Evolutionary conservation across 2,329 filamentous ascomycete species (phyloP), one percentile per base, ranked within the genome.

Genomic region (Trichoderma sp.): DNA sequence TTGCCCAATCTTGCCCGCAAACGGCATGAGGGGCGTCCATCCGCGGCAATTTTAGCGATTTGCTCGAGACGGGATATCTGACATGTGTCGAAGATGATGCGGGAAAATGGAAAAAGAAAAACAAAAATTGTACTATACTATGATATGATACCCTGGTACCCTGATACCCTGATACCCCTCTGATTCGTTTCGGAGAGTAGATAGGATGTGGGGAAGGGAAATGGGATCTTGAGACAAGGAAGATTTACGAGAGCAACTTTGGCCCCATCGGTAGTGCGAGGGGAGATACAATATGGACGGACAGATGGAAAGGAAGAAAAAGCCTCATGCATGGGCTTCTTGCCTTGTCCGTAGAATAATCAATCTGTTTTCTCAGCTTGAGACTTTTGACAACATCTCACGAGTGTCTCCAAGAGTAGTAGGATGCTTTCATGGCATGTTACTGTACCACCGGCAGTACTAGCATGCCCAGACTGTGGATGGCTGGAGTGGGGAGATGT

Each of bases 161-260:
- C 66, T 59, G 58, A 68, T 68, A 63, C 66, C 58, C 66, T 59
- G 58, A 68, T 68, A 63, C 66, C 58, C 66, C 66, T 61, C 59
- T 61, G 34, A 59, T 61, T 68, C 51, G 58, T 63, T 68, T 43
- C 2, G 30, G 51, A 49, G 58, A 55, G 26, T 49, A 34, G 32
- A 11, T 14, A 68, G 49, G 49, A 37, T 26, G 26, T 51, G 56
- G 49, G 37, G 46, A 51, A 34, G 18, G 39, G 39, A 6, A n/a
- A n/a, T 43, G 39, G 39, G 39, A 43, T 43, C n/a, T n/a, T 43
- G 39, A 43, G 39, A 10, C 39, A 43, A 43, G 26, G 21, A 7
- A 51, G 66, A 24, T 37, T 68, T n/a, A n/a, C 46, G 39, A 49
- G 46, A 24, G 11, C 4, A 21, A 37, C 24, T 21, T 30, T 68